These are phyloP conservation scores for Chernovozyma aurita DNA, from an alignment of 1,139 yeast species.

Conservation along the genomic window DNA sequence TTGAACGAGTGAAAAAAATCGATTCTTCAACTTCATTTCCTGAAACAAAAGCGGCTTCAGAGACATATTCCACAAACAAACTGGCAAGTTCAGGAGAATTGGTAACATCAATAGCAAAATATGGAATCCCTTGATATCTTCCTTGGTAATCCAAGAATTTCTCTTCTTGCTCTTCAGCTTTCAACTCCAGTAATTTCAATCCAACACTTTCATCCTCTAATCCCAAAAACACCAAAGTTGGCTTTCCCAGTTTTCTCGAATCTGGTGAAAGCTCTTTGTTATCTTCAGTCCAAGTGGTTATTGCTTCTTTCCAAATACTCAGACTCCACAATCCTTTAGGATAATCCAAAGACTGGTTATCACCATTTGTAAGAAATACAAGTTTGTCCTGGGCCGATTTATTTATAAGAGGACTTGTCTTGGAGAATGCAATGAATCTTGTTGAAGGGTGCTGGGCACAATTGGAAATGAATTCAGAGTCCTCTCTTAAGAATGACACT, in stretches of 20 bases:
- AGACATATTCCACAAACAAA: conserved; percentile 18
- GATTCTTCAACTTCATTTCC: conserved; percentile 12
- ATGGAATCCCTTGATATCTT: conserved; percentile 65
- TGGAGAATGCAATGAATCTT: conserved; percentile 49
- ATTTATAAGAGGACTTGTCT: conserved; percentile 34
- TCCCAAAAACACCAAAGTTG: conserved; percentile 62
- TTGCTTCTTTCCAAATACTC: conserved; percentile 20
- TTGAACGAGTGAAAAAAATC: conserved; percentile 28
- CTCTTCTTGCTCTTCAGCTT: conserved; percentile 20
- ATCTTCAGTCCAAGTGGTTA: conserved; percentile 26
- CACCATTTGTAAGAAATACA: conserved; percentile 34
- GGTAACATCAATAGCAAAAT: conserved; percentile 71
- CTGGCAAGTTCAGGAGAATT: conserved; percentile 21
- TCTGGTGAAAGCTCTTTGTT: conserved; percentile 31
- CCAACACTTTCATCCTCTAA: conserved; percentile 53
- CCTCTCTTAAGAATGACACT: conserved; percentile 72
- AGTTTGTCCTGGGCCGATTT: conserved; percentile 26
- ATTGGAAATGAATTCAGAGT: conserved; percentile 50
- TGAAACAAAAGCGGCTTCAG: conserved; percentile 11
- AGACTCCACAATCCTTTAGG: conserved; percentile 15
- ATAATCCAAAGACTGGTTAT: conserved; percentile 15
- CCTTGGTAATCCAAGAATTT: conserved; percentile 40
- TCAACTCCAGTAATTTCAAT: conserved; percentile 25
- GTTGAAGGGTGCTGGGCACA: conserved; percentile 52
- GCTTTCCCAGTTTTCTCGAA: conserved; percentile 30